Evolutionary conservation across 495 filamentous ascomycete species (phyloP), one percentile per base, ranked within the genome.

Genomic region (Aspergillus sclerotioniger): DNA sequence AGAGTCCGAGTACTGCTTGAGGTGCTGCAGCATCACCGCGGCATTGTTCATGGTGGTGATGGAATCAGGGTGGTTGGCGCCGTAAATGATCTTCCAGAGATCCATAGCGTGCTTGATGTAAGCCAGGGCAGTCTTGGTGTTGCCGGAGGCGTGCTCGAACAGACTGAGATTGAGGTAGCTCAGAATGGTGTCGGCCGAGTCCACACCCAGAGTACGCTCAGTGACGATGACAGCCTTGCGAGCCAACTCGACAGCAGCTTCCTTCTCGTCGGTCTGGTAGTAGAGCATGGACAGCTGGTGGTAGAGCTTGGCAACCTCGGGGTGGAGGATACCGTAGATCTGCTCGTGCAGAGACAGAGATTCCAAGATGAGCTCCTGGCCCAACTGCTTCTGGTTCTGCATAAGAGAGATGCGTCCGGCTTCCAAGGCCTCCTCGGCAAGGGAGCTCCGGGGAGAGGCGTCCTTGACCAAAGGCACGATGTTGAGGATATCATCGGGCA

Each of bases 1-100:
- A 13, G 92, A 97, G 71, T 96, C 91, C 58, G 88, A 83, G 80
- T 92, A 99, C 47, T 88, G 84, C 78, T 96, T 92, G 64, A 96
- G 80, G 55, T 89, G 85, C 76, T 98, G 95, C 48, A 98, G 84
- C 95, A 99, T 99, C 28, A 98, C 94, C 12, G 95, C 95, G 13
- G 90, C 92, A 69, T 99, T 99, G 82, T 98, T 99, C 74, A 98
- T 87, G 31, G 95, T 97, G 12, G 95, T 99, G 75, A 98, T 96
- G 15, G 91, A 94, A 73, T 99, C 95, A 3, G 95, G 95, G 74
- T 99, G 95, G 67, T 89, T 87, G 12, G 85, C 74, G 44, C 95
- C 95, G 67, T 96, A 98, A 68, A 97, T 91, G 69, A 97, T 82
- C 80, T 97, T 96, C 93, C 92, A 97, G 55, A 98, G 80, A 62